These are phyloP conservation scores for Mycosphaerella arachidis DNA, from an alignment of 2,329 filamentous ascomycete genomes.

Conservation along the genomic window DNA sequence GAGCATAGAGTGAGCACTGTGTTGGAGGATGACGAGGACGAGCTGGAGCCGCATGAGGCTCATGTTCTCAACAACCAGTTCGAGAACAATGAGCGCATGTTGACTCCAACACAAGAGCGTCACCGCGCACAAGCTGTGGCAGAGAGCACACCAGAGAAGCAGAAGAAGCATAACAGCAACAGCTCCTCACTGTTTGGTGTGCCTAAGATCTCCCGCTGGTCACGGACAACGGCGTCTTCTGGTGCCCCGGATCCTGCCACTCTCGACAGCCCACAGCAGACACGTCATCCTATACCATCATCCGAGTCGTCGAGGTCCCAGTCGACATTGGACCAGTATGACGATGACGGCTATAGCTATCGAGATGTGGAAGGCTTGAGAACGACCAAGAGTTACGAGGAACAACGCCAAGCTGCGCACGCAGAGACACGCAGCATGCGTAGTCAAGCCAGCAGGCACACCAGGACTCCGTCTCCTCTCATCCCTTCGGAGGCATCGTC, in stretches of 20 bases:
- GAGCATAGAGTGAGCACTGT: conserved; percentile 88
- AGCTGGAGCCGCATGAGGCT: conserved; percentile 60
- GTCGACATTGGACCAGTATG: conserved; percentile 63
- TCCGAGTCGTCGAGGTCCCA: conserved; percentile 69
- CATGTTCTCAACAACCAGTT: conserved; percentile 51
- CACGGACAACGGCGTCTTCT: conserved; percentile 88
- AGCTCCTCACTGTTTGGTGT: conserved; percentile 67
- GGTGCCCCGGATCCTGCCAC: conserved; percentile 49
- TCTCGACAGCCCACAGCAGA: conserved; percentile 28
- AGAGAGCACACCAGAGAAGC: conserved; percentile 70
- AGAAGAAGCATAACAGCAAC: conserved; percentile 83
- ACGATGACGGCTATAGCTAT: conserved; percentile 49
- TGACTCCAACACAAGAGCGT: conserved; percentile 57
- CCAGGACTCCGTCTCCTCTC: conserved; percentile 48
- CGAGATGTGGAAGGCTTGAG: conserved; percentile 55
- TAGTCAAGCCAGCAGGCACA: conserved; percentile 34
- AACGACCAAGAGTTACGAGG: conserved; percentile 32
- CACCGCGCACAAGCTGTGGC: conserved; percentile 39
- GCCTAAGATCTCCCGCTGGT: conserved; percentile 95
- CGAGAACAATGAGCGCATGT: conserved; percentile 55
- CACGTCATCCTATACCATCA: conserved; percentile 46
- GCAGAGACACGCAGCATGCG: conserved; percentile 30
- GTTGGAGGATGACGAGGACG: conserved; percentile 73
- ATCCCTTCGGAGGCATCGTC: conserved; percentile 50
- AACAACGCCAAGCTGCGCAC: conserved; percentile 15